phyloP scores from a whole-genome alignment of 1,284 basidiomycete genomes.

The Caloboletus inedulis region DNA sequence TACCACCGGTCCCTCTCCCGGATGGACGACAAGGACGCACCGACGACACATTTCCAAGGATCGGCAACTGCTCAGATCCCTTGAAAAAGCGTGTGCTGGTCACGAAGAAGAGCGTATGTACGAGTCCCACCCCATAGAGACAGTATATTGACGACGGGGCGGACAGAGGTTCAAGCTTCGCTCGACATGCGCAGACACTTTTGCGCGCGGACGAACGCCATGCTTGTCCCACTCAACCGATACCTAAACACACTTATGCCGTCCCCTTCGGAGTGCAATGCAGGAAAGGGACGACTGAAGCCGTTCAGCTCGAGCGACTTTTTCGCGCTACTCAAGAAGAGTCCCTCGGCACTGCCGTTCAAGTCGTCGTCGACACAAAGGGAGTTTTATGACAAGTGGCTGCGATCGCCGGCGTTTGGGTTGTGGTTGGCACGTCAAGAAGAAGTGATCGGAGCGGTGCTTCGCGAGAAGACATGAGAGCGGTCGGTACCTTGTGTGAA shows the following conservation, averaged over 20 bases:
- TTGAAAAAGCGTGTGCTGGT: constrained; percentile 56
- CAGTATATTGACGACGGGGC: not conserved
- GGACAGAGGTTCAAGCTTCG: constrained; percentile 58
- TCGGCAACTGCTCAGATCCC: constrained; percentile 61
- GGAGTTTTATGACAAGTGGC: constrained; percentile 73
- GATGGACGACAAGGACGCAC: constrained; percentile 78
- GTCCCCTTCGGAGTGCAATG: constrained; percentile 47
- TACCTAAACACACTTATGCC: constrained; percentile 92
- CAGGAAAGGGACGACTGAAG: constrained; percentile 46
- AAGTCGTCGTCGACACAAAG: constrained; percentile 58
- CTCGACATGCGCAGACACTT: constrained; percentile 82
- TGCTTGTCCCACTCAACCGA: constrained; percentile 90
- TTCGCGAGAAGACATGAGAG: constrained; percentile 32
- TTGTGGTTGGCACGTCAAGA: constrained; percentile 75
- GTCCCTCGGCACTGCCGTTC: constrained; percentile 79
- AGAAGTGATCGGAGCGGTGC: constrained; percentile 55
- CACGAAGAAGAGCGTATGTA: constrained; percentile 53
- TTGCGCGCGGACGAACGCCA: constrained; percentile 79
- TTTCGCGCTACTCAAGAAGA: constrained; percentile 75
- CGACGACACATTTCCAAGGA: constrained; percentile 88
- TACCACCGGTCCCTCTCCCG: constrained; percentile 53
- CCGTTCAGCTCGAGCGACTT: constrained; percentile 82
- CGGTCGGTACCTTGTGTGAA: not conserved
- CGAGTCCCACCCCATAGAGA: not conserved
- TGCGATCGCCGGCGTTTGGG: constrained; percentile 71